Evolutionary conservation across 176 grass and related monocot genomes (phyloP), one percentile per base, ranked within the genome.

Genomic region (Rhipidocladum racemiflorum): DNA sequence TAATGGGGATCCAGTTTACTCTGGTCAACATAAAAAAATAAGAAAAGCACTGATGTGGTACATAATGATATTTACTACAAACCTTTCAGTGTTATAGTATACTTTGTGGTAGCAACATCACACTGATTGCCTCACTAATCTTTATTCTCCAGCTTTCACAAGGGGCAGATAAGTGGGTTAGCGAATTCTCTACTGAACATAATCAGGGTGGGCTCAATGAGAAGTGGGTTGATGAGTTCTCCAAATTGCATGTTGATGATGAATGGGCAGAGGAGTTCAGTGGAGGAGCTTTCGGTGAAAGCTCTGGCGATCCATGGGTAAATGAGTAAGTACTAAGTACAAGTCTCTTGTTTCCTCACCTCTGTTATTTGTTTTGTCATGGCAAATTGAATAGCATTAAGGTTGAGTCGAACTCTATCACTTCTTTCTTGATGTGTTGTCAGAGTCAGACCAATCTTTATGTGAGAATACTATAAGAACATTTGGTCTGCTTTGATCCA

Each of bases 251-350:
- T 80, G 63, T 95, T 36, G 81, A 82, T 30, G 87, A 92, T 69
- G 91, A 93, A 68, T 99, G 96, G 96, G 91, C 83, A 46, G 89
- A 99, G 38, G 92, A 99, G 85, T 99, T 95, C 54, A 80, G 76
- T 81, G 87, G 87, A 75, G 92, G 89, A 71, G 80, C 84, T 85
- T 89, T 94, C 75, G 92, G 89, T 59, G 92, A 89, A 84, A 89
- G 81, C 69, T 85, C 77, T 87, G 92, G 81, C 76, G 87, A 94
- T 87, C 74, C 82, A 43, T 94, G 92, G 92, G 89, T 79, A 64
- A 87, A 94, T 80, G 81, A 89, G 91, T 92, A 89, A 90, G 92
- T 88, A 51, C 60, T 92, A 89, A 90, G 89, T 88, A 51, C 67
- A 73, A 74, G 20, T 82, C 9, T 57, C 28, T 60, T 82, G 20